Base-by-base conservation (phyloP, 2,329 filamentous ascomycete genomes). In the Cladosporium sp. region DNA sequence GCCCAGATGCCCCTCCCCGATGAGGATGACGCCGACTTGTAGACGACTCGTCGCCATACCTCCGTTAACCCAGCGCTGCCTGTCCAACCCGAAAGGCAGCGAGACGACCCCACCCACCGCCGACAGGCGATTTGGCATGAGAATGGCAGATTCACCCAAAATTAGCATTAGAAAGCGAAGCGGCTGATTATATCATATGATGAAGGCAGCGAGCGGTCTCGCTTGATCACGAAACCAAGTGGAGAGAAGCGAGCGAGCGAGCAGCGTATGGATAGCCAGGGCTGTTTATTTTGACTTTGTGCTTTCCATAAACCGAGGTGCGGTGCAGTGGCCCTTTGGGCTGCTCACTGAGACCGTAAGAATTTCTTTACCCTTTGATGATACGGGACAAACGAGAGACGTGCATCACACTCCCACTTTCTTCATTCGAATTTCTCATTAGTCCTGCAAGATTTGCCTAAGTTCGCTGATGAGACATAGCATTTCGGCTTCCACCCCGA, bases 1-100 rank as follows among this genome's bases (percentile, higher is more conserved):
- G 85, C 88, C 63, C 69, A 82, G 64, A 85, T 89, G 85, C 91
- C 94, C 71, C 90, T 99, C 70, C 94, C 94, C 66, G 92, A 91
- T 72, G 94, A 97, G 84, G 90, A 95, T 66, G 93, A 96, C 68
- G 86, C 90, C 65, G 78, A 80, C 67, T 77, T 80, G 75, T 80
- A 80, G 49, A 51, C 47, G 22, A 35, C 52, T 55, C 40, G 39
- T 45, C 39, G 45, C 48, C 39, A 55, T 17, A 39, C 51, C 39
- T 24, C 52, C 32, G 36, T 42, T 42, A 20, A 53, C 19, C 17
- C 32, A 39, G 50, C 37, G 32, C 50, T 53, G 15, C 37, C 22
- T 28, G 50, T 8, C 20, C 17, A 12, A 24, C 25, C 49, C 34
- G 32, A 42, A 28, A 40, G 37, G 50, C 36, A 53, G 50, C 40